Conservation (phyloP, 108 stramenopile species). For the Craspedostauros australis region DNA sequence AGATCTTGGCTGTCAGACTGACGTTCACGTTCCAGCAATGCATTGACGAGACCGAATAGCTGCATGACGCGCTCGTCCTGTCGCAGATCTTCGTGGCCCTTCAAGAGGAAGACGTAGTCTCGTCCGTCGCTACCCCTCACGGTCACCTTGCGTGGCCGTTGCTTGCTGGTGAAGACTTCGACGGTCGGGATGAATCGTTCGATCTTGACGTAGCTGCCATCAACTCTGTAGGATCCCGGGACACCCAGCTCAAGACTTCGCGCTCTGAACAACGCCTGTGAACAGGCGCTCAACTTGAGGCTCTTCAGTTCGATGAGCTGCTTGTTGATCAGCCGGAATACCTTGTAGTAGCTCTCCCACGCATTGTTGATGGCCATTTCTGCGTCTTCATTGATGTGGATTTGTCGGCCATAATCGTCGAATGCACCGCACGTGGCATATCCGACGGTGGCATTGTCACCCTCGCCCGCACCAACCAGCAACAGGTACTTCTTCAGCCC, state of each 20-base stretch:
- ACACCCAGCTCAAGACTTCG: constrained; percentile 89
- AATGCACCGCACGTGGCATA: constrained; percentile 19
- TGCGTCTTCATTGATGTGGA: constrained; percentile 64
- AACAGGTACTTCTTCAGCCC: constrained; percentile 60
- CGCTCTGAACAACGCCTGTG: constrained; percentile 82
- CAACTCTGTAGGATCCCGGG: constrained; percentile 94
- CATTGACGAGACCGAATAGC: constrained; percentile 97
- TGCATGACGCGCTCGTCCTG: constrained; percentile 99
- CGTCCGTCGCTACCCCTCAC: constrained; percentile 94
- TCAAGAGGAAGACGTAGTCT: constrained; percentile 97
- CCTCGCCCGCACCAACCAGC: constrained; percentile 47
- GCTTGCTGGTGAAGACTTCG: constrained; percentile 96
- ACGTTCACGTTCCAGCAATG: constrained; percentile 91
- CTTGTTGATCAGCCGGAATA: constrained; percentile 93
- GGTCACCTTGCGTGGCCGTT: constrained; percentile 95
- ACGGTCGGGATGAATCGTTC: constrained; percentile 78
- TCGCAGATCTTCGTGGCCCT: constrained; percentile 98
- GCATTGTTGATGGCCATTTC: constrained; percentile 90
- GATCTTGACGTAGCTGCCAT: constrained; percentile 89
- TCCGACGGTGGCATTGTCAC: constrained; percentile 52
- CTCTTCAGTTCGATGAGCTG: constrained; percentile 82
- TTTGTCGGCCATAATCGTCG: constrained; percentile 32
- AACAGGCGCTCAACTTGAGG: constrained; percentile 85
- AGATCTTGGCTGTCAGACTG: constrained; percentile 91
- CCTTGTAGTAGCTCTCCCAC: constrained; percentile 96